Conservation (phyloP, 768 basidiomycete genomes). For the Mycena alexandri region DNA sequence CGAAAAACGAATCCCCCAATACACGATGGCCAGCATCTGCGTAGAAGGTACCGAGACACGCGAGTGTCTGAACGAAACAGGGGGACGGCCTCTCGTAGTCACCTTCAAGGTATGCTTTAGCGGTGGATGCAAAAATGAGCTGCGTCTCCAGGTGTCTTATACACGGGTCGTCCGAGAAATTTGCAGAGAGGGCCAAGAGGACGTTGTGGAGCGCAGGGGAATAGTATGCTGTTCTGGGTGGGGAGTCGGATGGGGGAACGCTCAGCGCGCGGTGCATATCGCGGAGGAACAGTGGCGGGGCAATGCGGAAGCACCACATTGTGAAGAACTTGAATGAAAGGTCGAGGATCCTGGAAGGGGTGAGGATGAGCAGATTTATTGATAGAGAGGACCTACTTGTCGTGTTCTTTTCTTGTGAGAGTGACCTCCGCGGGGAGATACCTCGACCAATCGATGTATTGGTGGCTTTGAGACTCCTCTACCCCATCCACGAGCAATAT, state of each 20-base stretch:
- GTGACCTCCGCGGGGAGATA: constrained; percentile 23
- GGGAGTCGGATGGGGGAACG: constrained; percentile 37
- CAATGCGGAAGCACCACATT: constrained; percentile 53
- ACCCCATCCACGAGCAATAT: constrained; percentile 34
- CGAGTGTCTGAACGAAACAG: constrained; percentile 39
- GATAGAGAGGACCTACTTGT: constrained; percentile 30
- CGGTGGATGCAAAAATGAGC: constrained; percentile 29
- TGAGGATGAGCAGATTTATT: neutral
- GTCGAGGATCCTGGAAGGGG: constrained; percentile 47
- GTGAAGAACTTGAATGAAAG: constrained; percentile 55
- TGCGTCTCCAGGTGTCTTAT: constrained; percentile 37
- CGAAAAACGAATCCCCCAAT: constrained; percentile 37
- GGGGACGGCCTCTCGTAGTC: constrained; percentile 39
- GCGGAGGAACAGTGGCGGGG: constrained; percentile 54
- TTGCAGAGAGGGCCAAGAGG: constrained; percentile 45
- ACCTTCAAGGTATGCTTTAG: constrained; percentile 31
- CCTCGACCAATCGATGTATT: constrained; percentile 34
- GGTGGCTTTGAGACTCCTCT: neutral
- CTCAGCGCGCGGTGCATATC: constrained; percentile 57
- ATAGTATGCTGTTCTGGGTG: constrained; percentile 55
- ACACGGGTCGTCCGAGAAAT: constrained; percentile 39
- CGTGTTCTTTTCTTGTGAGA: constrained; percentile 34
- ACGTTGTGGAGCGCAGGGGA: constrained; percentile 68
- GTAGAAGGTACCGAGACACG: constrained; percentile 39
- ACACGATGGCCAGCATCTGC: constrained; percentile 34